Conservation (phyloP, 306 rosid species). For the Vigna unguiculata region DNA sequence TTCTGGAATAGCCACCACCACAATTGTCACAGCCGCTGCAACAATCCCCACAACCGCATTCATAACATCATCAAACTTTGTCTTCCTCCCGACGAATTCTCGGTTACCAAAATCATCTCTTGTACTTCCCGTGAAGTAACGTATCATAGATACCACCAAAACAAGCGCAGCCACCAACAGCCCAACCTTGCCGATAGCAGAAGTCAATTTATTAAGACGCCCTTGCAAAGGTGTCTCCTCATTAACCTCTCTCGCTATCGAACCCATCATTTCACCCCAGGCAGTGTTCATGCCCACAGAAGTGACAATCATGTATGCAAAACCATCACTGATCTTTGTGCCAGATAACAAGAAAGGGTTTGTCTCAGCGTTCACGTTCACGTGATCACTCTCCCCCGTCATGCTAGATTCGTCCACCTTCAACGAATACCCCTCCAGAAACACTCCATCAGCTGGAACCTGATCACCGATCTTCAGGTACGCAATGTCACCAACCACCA, state of each 20-base stretch:
- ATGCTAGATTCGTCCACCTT: conserved; percentile 11
- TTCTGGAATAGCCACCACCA: conserved; percentile 13
- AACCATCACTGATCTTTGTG: conserved; percentile 11
- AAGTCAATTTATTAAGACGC: conserved; percentile 11
- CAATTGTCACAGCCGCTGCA: not conserved
- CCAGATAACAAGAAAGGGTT: conserved; percentile 21
- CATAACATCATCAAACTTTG: not conserved
- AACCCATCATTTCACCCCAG: conserved; percentile 9
- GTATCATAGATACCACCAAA: not conserved
- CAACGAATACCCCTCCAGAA: conserved; percentile 13
- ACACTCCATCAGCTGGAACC: not conserved
- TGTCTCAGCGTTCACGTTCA: not conserved
- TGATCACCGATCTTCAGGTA: conserved; percentile 7
- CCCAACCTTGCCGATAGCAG: not conserved
- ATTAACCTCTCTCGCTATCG: not conserved
- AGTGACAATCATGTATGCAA: conserved; percentile 16
- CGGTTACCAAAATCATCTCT: not conserved
- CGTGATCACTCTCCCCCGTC: conserved; percentile 19
- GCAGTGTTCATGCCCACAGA: conserved; percentile 18
- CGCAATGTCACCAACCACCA: conserved; percentile 3
- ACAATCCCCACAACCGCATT: not conserved
- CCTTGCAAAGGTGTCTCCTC: conserved; percentile 19
- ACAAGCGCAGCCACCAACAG: conserved; percentile 4
- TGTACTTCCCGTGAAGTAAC: not conserved
- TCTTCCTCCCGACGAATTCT: not conserved